Percentiles rank a stretch among this genome's conserved stretches.
These are phyloP conservation scores for Toxicodendron radicans DNA, from an alignment of 345 rosid genomes.

Conservation along the genomic window DNA sequence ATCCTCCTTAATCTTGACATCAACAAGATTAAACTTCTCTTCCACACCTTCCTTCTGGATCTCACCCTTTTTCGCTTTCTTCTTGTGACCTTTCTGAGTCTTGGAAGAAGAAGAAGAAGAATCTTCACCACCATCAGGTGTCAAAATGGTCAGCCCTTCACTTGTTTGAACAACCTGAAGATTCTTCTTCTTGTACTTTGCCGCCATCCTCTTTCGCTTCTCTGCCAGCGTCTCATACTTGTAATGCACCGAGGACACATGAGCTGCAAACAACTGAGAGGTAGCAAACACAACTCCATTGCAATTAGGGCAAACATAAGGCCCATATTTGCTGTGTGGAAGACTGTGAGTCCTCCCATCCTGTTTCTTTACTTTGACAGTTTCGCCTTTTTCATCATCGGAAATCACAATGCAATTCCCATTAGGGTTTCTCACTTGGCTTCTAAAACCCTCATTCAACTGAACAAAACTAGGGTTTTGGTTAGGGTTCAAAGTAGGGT, in stretches of 20 bases:
- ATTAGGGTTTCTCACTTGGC: too few species aligned
- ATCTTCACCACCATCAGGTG: too few species aligned
- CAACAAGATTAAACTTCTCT: neutral
- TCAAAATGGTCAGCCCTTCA: neutral
- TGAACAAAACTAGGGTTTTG: neutral
- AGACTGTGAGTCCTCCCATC: neutral
- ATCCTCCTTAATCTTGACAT: neutral
- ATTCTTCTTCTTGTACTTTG: neutral
- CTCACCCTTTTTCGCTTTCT: neutral
- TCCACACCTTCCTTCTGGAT: neutral
- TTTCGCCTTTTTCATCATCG: neutral
- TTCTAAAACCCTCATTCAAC: neutral
- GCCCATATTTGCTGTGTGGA: neutral
- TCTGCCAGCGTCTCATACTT: neutral
- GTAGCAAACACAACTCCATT: neutral
- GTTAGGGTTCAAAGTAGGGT: neutral
- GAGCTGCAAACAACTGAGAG: slow-evolving; percentile 13
- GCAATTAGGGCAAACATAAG: slow-evolving; percentile 11
- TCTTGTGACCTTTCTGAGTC: neutral
- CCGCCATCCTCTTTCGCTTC: neutral
- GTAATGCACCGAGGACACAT: slow-evolving; percentile 1
- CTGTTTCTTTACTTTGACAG: too few species aligned
- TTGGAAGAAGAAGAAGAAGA: neutral
- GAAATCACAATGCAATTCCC: neutral
- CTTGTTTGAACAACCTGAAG: neutral